phyloP scores from a whole-genome alignment of 495 filamentous ascomycete species.

The Hyaloscypha hepaticicola region DNA sequence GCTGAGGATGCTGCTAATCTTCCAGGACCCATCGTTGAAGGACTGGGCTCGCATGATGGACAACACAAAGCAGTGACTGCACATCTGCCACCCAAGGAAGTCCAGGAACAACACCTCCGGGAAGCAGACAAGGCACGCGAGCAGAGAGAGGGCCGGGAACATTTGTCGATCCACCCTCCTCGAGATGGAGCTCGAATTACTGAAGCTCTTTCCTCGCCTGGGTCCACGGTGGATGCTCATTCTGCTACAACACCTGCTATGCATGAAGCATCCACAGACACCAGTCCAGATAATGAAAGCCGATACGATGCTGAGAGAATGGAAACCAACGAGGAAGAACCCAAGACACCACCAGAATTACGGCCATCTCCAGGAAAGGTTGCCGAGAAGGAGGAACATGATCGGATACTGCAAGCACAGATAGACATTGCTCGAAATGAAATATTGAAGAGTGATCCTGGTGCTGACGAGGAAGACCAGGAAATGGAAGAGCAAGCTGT shows the following conservation, averaged over 20 bases:
- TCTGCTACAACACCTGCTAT: constrained; percentile 40
- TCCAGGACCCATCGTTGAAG: constrained; percentile 20
- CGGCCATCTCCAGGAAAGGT: constrained; percentile 32
- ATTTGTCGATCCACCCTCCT: constrained; percentile 22
- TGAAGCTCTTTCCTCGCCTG: constrained; percentile 44
- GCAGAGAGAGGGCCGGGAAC: constrained; percentile 22
- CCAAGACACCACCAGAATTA: constrained; percentile 32
- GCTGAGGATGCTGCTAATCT: constrained; percentile 29
- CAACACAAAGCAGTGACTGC: constrained; percentile 26
- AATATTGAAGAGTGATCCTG: constrained; percentile 34
- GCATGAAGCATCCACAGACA: constrained; percentile 48
- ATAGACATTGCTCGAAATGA: constrained; percentile 38
- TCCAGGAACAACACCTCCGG: constrained; percentile 29
- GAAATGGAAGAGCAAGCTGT: constrained; percentile 23
- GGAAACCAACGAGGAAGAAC: constrained; percentile 26
- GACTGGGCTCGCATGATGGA: constrained; percentile 25
- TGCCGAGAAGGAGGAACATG: constrained; percentile 40
- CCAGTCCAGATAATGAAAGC: constrained; percentile 53
- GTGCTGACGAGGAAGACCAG: constrained; percentile 37
- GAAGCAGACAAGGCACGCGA: constrained; percentile 28
- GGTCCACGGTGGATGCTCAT: constrained; percentile 41
- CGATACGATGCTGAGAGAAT: constrained; percentile 36
- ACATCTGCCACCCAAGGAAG: constrained; percentile 30
- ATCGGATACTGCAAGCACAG: constrained; percentile 35
- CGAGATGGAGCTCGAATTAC: constrained; percentile 16